Conservation (phyloP, 352 stramenopile genomes). For the Phytophthora chlamydospora region DNA sequence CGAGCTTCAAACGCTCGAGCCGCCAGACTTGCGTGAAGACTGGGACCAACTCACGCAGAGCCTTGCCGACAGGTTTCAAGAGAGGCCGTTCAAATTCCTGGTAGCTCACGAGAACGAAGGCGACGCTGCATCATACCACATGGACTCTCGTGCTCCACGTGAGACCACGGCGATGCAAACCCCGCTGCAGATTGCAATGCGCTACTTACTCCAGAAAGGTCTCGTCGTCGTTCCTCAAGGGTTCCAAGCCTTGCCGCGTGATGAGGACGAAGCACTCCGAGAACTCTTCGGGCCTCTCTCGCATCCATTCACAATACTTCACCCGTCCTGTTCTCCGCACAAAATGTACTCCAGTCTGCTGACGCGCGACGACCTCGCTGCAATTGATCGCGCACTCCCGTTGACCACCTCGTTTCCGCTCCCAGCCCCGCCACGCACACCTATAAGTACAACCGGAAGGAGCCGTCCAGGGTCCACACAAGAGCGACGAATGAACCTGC, state of each 20-base stretch:
- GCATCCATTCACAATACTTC: constrained; percentile 50
- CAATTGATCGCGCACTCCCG: constrained; percentile 44
- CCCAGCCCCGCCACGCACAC: constrained; percentile 14
- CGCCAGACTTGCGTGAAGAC: constrained; percentile 18
- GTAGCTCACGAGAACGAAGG: constrained; percentile 53
- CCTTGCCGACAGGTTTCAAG: constrained; percentile 42
- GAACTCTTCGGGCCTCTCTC: constrained; percentile 50
- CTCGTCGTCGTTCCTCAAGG: constrained; percentile 50
- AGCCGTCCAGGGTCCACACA: constrained; percentile 34
- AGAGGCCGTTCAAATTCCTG: constrained; percentile 44
- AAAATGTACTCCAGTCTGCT: constrained; percentile 57
- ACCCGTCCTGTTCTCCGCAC: constrained; percentile 48
- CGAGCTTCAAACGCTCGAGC: constrained; percentile 23
- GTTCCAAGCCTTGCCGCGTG: constrained; percentile 18
- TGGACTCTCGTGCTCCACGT: constrained; percentile 31
- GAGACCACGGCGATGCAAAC: constrained; percentile 44
- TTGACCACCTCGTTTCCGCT: constrained; percentile 29
- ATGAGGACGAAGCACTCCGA: constrained; percentile 14
- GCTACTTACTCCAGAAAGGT: constrained; percentile 61
- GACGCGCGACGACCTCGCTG: constrained; percentile 40
- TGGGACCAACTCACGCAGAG: constrained; percentile 38
- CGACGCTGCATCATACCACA: constrained; percentile 34
- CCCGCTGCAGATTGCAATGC: constrained; percentile 42
- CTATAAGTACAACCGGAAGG: constrained; percentile 31
- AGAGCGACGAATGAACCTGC: constrained; percentile 32